These are phyloP conservation scores for Capronia americana DNA, from an alignment of 2,329 filamentous ascomycete species.

Conservation along the genomic window DNA sequence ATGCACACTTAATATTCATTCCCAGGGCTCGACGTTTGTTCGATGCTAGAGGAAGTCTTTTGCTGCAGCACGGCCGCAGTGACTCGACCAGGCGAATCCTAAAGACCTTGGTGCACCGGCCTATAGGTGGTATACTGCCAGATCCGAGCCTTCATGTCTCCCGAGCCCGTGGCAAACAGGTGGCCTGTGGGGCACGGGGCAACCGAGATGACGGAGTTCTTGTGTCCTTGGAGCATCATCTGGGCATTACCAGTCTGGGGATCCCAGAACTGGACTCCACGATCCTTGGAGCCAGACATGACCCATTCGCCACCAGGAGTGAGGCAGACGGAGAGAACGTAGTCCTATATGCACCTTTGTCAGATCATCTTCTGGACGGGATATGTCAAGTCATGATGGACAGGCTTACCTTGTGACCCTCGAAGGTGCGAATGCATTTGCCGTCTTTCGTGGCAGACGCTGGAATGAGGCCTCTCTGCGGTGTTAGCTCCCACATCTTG, in stretches of 20 bases:
- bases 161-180: constrained; percentile 93
- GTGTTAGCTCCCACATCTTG: constrained; percentile 96
- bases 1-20: background rate
- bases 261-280: constrained; percentile 98
- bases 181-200: constrained; percentile 87
- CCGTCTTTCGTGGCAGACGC: constrained; percentile 78
- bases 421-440: constrained; percentile 95
- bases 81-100: constrained; percentile 1
- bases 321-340: constrained; percentile 92
- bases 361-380: constrained; percentile 27
- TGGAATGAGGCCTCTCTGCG: constrained; percentile 70
- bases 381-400: background rate
- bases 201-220: constrained; percentile 98
- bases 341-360: constrained; percentile 68
- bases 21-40: background rate
- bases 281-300: constrained; percentile 94
- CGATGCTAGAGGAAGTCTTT: background rate
- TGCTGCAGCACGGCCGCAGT: background rate
- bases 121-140: constrained; percentile 74
- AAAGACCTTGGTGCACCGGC: constrained; percentile 30
- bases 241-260: constrained; percentile 90
- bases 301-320: constrained; percentile 96
- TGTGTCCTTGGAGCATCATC: constrained; percentile 98
- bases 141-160: constrained; percentile 96
- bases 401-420: constrained; percentile 82